These are phyloP conservation scores for Haberlea rhodopensis DNA, from an alignment of 257 asterid genomes.

Conservation along the genomic window DNA sequence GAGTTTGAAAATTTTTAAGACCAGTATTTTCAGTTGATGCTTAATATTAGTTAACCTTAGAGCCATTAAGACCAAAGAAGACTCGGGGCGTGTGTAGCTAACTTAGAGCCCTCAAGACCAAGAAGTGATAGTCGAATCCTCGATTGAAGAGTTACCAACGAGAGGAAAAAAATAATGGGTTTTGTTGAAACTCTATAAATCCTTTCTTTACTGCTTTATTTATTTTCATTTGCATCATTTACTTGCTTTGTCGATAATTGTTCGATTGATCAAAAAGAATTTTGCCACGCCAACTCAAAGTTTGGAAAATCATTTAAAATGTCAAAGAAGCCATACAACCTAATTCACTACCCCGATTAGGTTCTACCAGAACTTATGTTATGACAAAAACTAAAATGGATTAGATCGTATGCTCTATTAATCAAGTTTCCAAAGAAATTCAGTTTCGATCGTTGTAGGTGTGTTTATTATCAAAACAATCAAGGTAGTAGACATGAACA, in stretches of 20 bases:
- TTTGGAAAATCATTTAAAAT: background rate
- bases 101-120: background rate
- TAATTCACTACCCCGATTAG: background rate
- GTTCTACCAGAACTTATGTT: background rate
- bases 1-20: background rate
- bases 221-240: background rate
- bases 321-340: background rate
- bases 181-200: background rate
- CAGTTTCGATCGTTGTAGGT: background rate
- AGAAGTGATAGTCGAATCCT: background rate
- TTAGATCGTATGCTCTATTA: background rate
- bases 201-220: background rate
- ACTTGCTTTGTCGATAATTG: background rate
- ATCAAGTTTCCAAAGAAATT: background rate
- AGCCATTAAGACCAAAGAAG: too few species aligned
- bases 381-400: background rate
- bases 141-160: too few species aligned
- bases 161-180: too few species aligned
- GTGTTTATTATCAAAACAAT: too few species aligned
- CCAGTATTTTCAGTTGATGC: background rate
- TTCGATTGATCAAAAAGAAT: background rate
- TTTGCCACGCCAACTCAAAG: background rate
- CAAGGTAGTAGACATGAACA: background rate
- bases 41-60: background rate
- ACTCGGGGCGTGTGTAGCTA: background rate